Evolutionary conservation across 306 rosid species (phyloP), one percentile per base, ranked within the genome.

Genomic region (cucumber (Cucumis sativus)): DNA sequence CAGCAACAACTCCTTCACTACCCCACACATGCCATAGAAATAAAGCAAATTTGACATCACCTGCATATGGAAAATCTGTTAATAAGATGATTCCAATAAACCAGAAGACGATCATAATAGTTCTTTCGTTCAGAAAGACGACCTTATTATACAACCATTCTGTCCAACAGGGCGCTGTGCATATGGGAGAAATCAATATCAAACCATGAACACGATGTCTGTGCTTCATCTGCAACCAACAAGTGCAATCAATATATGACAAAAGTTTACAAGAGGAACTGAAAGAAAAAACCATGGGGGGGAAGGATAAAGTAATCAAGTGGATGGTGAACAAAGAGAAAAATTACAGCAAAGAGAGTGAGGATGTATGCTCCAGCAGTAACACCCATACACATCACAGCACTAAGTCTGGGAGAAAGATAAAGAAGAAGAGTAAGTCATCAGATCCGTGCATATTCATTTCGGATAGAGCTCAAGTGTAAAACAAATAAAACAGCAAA

Each of bases 61-160:
- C 99, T 95, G 93, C 79, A 78, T 74, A 79, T 12, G 71, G 21
- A 57, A 40, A 62, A 83, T 63, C 18, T 18, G 73, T 56, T 28
- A 20, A 65, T 71, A 61, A 83, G 79, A 61, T 73, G 57, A 60
- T 60, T 45, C 52, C 71, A 59, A n/a, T 56, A 47, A 57, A 74
- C 72, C 37, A 51, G 65, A 18, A 78, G 83, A 65, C 25, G 37
- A 17, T 73, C 30, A 4, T 62, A 43, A 33, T 73, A 73, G 84
- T 80, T 33, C 37, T 33, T 33, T 33, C 37, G 5, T 33, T 74
- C 60, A 74, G 85, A 81, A 70, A 77, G 69, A 77, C 16, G 71
- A 95, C 99, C 99, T 95, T 95, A 82, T 86, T 95, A 84, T 82
- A 90, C 88, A 95, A 80, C 99, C 99, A 95, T 82, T 95, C 97